phyloP scores from a whole-genome alignment of 2,329 filamentous ascomycete species.

The Paradendryphiella salina region DNA sequence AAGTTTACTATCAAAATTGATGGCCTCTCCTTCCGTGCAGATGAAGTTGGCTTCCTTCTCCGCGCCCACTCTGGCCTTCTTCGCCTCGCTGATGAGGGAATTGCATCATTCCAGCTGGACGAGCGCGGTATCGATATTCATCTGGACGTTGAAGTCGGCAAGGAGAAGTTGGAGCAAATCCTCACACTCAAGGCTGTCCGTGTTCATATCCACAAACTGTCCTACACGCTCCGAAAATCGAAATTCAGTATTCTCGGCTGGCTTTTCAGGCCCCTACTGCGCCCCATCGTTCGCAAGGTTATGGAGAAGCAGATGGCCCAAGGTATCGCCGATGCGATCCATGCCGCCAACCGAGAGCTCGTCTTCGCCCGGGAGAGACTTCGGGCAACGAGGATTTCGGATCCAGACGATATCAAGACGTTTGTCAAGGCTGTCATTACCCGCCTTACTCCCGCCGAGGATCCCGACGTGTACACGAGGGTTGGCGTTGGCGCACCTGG shows the following conservation, averaged over 20 bases:
- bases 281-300: conserved; percentile 76
- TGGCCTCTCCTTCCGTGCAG: conserved; percentile 79
- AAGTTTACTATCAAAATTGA: conserved; percentile 77
- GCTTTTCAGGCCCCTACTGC: conserved; percentile 81
- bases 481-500: conserved; percentile 68
- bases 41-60: conserved; percentile 89
- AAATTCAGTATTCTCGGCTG: conserved; percentile 78
- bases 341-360: conserved; percentile 79
- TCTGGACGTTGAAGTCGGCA: conserved; percentile 80
- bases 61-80: conserved; percentile 76
- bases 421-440: conserved; percentile 84
- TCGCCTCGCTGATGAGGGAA: conserved; percentile 76
- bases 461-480: conserved; percentile 75
- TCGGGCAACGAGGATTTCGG: conserved; percentile 79
- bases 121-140: conserved; percentile 84
- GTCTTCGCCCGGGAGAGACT: conserved; percentile 85
- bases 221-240: conserved; percentile 74
- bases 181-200: conserved; percentile 74
- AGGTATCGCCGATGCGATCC: conserved; percentile 70
- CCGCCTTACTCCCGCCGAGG: conserved; percentile 69
- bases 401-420: conserved; percentile 76
- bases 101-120: conserved; percentile 83
- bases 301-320: conserved; percentile 77
- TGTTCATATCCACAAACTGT: conserved; percentile 83
- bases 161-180: conserved; percentile 77